These are phyloP conservation scores for Phlebiopsis flavidoalba DNA, from an alignment of 768 basidiomycete genomes.

Conservation along the genomic window DNA sequence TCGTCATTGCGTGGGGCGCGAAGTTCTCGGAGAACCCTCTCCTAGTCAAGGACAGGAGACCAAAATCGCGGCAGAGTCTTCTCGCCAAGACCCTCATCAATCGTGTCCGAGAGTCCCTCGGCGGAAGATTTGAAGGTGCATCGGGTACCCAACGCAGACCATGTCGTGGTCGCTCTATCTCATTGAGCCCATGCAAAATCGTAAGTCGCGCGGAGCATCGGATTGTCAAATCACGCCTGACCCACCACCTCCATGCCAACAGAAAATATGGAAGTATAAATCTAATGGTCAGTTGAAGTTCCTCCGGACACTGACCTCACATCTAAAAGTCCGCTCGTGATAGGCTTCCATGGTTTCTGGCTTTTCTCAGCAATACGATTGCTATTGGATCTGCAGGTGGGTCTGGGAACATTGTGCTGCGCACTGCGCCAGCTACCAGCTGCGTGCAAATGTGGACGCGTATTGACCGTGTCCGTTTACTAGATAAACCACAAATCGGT, in stretches of 20 bases:
- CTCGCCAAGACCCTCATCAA: constrained; percentile 75
- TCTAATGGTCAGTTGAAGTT: constrained; percentile 48
- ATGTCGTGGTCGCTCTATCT: constrained; percentile 78
- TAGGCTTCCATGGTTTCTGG: constrained; percentile 87
- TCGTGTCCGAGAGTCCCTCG: constrained; percentile 78
- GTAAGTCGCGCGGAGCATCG: constrained; percentile 45
- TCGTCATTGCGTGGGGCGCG: constrained; percentile 86
- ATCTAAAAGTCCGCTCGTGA: constrained; percentile 12
- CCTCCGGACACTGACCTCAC: not conserved
- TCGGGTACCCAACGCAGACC: constrained; percentile 71
- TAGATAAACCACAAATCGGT: constrained; percentile 85
- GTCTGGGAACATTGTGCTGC: constrained; percentile 16
- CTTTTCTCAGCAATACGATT: constrained; percentile 72
- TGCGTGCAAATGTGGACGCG: not conserved
- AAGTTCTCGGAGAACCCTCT: constrained; percentile 91
- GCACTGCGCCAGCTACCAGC: not conserved
- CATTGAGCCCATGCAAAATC: constrained; percentile 81
- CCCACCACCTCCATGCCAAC: not conserved
- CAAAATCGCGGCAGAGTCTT: constrained; percentile 62
- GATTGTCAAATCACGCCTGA: not conserved
- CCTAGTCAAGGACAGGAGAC: constrained; percentile 70
- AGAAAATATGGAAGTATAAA: constrained; percentile 69
- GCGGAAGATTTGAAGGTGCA: constrained; percentile 86
- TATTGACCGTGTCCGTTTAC: not conserved
- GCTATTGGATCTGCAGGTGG: constrained; percentile 68